Conservation (phyloP, 2,329 filamentous ascomycete genomes). For the Microsporum audouinii region DNA sequence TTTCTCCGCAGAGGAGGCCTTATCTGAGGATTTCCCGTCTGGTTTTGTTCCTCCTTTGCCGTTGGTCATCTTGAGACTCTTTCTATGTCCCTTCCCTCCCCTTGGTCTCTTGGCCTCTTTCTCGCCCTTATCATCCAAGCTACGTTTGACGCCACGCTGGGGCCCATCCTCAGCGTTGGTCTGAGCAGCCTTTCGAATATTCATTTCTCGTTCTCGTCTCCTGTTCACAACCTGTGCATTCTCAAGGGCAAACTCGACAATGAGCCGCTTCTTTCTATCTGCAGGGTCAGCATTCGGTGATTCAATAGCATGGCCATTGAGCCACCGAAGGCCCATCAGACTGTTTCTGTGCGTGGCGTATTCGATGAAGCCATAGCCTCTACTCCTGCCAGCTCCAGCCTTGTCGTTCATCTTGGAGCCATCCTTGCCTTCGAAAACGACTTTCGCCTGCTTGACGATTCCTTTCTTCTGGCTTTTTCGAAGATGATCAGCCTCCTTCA, state of each 20-base stretch:
- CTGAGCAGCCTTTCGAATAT: conserved; percentile 31
- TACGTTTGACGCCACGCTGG: not conserved
- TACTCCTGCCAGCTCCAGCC: conserved; percentile 65
- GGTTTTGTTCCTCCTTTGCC: conserved; percentile 12
- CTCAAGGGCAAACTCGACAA: conserved; percentile 96
- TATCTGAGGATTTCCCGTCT: conserved; percentile 2
- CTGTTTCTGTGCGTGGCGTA: conserved; percentile 90
- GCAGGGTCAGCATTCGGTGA: conserved; percentile 22
- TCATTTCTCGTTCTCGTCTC: conserved; percentile 53
- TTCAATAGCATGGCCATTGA: conserved; percentile 62
- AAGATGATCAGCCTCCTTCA: conserved; percentile 65
- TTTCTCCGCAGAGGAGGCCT: conserved; percentile 13
- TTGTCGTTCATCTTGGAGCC: conserved; percentile 73
- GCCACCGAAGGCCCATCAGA: conserved; percentile 84
- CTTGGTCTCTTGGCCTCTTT: conserved; percentile 21
- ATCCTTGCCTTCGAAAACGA: conserved; percentile 80
- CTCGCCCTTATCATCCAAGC: conserved; percentile 17
- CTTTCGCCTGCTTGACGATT: conserved; percentile 83
- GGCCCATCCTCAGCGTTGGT: not conserved
- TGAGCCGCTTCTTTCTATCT: conserved; percentile 60
- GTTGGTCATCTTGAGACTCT: conserved; percentile 6
- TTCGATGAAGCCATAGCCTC: conserved; percentile 96
- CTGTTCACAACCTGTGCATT: conserved; percentile 91
- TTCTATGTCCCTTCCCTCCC: conserved; percentile 10
- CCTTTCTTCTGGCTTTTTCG: conserved; percentile 75